Evolutionary conservation across 768 basidiomycete genomes (phyloP).

Genomic region (Mycena albidolilacea): DNA sequence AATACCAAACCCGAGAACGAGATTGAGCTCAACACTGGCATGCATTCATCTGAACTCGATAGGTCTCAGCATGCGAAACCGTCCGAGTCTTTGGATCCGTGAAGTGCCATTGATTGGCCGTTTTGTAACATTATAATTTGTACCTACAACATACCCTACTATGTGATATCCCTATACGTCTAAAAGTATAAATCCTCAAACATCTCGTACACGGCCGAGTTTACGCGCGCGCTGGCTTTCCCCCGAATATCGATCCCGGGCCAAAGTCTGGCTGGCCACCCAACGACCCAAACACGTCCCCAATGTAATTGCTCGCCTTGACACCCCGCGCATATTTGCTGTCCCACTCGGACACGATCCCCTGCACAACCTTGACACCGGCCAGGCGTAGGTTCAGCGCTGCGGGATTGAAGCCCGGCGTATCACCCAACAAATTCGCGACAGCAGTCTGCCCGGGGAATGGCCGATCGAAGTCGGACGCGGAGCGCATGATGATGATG

Average conservation of each 20-base stretch:
- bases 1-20: conserved; percentile 14
- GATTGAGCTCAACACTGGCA: conserved; percentile 12
- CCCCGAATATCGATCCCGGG: conserved; percentile 20
- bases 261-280: conserved; percentile 48
- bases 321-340: conserved; percentile 50
- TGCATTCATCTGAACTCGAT: conserved; percentile 2
- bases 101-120: background rate
- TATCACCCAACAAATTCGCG: conserved; percentile 48
- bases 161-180: background rate
- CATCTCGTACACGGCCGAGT: background rate
- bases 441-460: conserved; percentile 39
- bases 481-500: conserved; percentile 55
- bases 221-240: background rate
- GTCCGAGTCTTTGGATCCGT: background rate
- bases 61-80: background rate
- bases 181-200: background rate
- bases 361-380: conserved; percentile 55
- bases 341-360: conserved; percentile 54
- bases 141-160: conserved; percentile 1
- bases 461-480: conserved; percentile 52
- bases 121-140: background rate
- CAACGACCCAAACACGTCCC: conserved; percentile 47
- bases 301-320: conserved; percentile 48
- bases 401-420: conserved; percentile 50
- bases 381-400: conserved; percentile 54